Percentiles rank a stretch among this genome's conserved stretches.
Conservation (phyloP, 768 basidiomycete species). For the Leccinellum rugosiceps region DNA sequence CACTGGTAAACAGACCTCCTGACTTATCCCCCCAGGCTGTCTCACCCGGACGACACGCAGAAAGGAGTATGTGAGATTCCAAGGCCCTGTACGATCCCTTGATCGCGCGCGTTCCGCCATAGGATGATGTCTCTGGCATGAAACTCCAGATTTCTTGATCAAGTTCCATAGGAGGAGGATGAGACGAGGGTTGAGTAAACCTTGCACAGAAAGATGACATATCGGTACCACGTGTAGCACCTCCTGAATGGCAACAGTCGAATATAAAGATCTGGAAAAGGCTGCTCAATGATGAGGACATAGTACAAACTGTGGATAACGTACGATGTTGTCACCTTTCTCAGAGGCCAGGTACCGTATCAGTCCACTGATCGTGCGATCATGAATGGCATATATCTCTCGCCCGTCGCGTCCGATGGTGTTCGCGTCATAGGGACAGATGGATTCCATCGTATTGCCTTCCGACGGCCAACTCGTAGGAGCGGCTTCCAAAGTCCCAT, state of each 20-base stretch:
- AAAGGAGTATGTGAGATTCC: slow-evolving; percentile 20
- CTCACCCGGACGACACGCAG: slow-evolving; percentile 20
- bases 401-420: slow-evolving; percentile 6
- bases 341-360: slow-evolving; percentile 13
- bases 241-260: slow-evolving; percentile 22
- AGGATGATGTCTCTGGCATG: background rate
- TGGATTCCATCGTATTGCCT: slow-evolving; percentile 10
- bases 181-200: slow-evolving; percentile 7
- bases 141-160: slow-evolving; percentile 6
- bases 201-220: slow-evolving; percentile 2
- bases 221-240: slow-evolving; percentile 4
- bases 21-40: slow-evolving; percentile 10
- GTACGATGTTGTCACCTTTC: slow-evolving; percentile 20
- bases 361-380: slow-evolving; percentile 13
- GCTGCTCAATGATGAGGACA: background rate
- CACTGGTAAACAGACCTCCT: slow-evolving; percentile 19
- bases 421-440: slow-evolving; percentile 12
- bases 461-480: slow-evolving; percentile 18
- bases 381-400: slow-evolving; percentile 10
- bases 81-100: slow-evolving; percentile 13
- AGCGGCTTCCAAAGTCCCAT: slow-evolving; percentile 6
- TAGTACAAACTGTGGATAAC: background rate
- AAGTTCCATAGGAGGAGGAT: slow-evolving; percentile 13
- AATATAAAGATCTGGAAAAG: slow-evolving; percentile 13
- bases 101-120: slow-evolving; percentile 4